Evolutionary conservation across 148 eudicot species (phyloP).

Genomic region (Dysphania ambrosioides): DNA sequence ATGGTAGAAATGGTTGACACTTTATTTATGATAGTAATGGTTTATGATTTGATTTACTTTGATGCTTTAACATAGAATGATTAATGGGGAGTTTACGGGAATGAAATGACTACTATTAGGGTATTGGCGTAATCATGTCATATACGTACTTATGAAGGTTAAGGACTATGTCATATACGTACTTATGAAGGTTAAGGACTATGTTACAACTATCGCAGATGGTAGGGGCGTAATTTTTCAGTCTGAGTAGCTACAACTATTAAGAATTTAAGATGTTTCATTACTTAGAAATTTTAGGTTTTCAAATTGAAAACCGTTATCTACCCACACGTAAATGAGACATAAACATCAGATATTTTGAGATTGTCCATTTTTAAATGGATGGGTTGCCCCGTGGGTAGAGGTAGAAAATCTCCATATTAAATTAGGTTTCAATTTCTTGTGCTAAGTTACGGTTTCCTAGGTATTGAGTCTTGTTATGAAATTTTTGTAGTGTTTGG

Average conservation of each 20-base stretch:
- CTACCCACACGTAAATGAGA: not conserved
- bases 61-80: not conserved
- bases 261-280: not conserved
- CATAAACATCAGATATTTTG: not conserved
- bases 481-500: not conserved
- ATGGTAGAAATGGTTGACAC: not conserved
- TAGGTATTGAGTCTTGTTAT: not conserved
- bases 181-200: not conserved
- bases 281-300: not conserved
- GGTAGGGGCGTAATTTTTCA: not conserved
- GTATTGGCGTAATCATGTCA: not conserved
- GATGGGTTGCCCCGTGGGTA: not conserved
- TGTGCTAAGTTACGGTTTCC: not conserved
- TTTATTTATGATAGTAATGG: not conserved
- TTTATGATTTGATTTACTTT: too few species aligned
- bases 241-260: not conserved
- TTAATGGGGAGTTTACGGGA: not conserved
- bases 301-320: not conserved
- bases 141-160: not conserved
- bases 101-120: not conserved
- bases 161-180: not conserved
- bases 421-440: not conserved
- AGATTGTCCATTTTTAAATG: not conserved
- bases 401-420: not conserved
- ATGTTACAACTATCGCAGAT: not conserved